Evolutionary conservation across 1,284 basidiomycete genomes (phyloP), one percentile per base, ranked within the genome.

Genomic region (Puccinia novopanici): DNA sequence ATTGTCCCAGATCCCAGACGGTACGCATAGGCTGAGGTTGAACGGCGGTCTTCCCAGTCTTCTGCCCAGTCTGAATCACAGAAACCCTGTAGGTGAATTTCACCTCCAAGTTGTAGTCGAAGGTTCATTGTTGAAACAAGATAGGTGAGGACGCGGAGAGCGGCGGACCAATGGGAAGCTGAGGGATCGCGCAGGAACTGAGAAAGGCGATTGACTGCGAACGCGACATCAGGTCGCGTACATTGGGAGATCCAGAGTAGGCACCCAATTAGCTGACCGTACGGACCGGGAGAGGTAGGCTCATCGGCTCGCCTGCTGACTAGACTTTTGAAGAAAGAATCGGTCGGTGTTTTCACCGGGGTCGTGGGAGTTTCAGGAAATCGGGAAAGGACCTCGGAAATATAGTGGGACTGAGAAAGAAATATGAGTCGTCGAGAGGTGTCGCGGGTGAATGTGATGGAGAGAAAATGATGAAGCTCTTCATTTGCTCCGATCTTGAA

Each of bases 131-230:
- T 71, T 13, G 42, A 40, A 15, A 45, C 15, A 45, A 45, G 45
- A 15, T 45, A 45, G 15, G 6, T 45, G 45, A 45, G 45, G 45
- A 71, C n/a, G 4, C 68, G 19, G 10, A 45, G 9, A 22, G 68
- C 68, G 15, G 68, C 68, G 3, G 4, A 9, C 68, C 42, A 71
- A 12, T 71, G 68, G 12, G 30, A 8, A 4, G 4, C 19, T 6
- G 68, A 50, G 4, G 68, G 68, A 71, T 48, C 68, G 15, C 45
- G 17, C 34, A 71, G 68, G 27, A 71, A 71, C n/a, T 71, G 68
- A 10, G 42, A 71, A 3, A 71, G 42, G n/a, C 45, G 37, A 37
- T 71, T 71, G 4, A 71, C 42, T 13, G 68, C 19, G n/a, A 71
- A 71, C 4, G 68, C 30, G 9, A 45, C 9, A 34, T 68, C 37